A percentile compares a stretch with the other conserved stretches of the same genome.
phyloP scores from a whole-genome alignment of 169 alveolate species.

The Plasmodium yoelii region DNA sequence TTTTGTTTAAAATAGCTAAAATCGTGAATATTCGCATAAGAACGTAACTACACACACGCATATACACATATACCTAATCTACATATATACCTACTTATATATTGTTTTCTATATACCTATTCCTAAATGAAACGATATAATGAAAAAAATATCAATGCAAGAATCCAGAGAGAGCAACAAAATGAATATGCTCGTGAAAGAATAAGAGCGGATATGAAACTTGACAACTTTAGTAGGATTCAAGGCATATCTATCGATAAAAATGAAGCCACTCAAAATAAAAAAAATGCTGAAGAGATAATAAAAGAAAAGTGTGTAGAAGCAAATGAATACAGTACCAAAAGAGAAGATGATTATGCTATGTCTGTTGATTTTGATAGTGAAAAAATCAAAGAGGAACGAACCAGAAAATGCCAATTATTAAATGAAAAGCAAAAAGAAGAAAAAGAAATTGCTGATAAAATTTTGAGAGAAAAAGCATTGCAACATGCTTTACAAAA shows the following conservation, averaged over 20 bases:
- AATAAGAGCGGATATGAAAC: slow-evolving; percentile 32
- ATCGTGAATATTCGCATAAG: background rate
- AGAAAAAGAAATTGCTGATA: slow-evolving; percentile 61
- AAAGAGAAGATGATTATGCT: slow-evolving; percentile 8
- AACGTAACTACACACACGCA: background rate
- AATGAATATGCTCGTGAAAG: slow-evolving; percentile 74
- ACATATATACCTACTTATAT: background rate
- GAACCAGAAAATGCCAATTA: slow-evolving; percentile 27
- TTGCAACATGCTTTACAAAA: slow-evolving; percentile 57
- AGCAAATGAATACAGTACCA: background rate
- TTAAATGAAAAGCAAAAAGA: slow-evolving; percentile 54
- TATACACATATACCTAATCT: background rate
- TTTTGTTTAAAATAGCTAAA: too few relatives aligned
- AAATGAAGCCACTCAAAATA: slow-evolving; percentile 47
- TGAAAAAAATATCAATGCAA: slow-evolving; percentile 50
- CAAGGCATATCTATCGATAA: slow-evolving; percentile 57
- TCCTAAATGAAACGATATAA: slow-evolving; percentile 64
- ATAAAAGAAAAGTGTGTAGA: slow-evolving; percentile 19
- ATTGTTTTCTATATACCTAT: background rate
- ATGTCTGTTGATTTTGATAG: slow-evolving; percentile 40
- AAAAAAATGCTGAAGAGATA: slow-evolving; percentile 19
- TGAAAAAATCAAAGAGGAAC: slow-evolving; percentile 40
- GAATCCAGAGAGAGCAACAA: slow-evolving; percentile 71
- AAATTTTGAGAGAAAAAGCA: slow-evolving; percentile 49
- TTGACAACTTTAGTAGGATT: slow-evolving; percentile 52